Evolutionary conservation across 148 eudicot genomes (phyloP).

Genomic region (Gaultheria prostrata): DNA sequence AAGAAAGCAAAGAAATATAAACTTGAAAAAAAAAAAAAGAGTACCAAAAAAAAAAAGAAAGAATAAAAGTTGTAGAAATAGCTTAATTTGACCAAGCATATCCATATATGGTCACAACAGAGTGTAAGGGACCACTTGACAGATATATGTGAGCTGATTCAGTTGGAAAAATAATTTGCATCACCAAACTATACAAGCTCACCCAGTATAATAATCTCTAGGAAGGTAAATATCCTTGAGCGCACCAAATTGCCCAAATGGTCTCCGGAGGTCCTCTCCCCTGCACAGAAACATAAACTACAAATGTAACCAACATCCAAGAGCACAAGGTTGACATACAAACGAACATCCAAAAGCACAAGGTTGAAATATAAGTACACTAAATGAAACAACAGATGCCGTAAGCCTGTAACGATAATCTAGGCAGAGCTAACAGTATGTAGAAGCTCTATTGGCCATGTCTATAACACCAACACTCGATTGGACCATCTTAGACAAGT

Average conservation of each 20-base stretch:
- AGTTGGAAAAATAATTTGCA: neutral
- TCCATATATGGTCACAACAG: conserved; percentile 8
- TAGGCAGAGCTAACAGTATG: neutral
- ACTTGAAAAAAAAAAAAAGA: neutral
- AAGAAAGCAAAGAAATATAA: neutral
- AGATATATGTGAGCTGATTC: neutral
- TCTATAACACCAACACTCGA: neutral
- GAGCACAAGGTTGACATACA: neutral
- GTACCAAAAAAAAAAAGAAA: too few relatives aligned
- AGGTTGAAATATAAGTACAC: neutral
- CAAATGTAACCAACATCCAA: neutral
- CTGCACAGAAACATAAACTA: conserved; percentile 35
- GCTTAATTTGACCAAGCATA: neutral
- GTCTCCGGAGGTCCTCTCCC: conserved; percentile 92
- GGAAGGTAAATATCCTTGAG: conserved; percentile 92
- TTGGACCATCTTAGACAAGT: neutral
- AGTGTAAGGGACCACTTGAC: neutral
- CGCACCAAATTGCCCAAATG: conserved; percentile 88
- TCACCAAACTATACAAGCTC: conserved; percentile 35
- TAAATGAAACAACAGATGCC: neutral
- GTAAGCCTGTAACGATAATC: neutral
- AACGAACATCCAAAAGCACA: neutral
- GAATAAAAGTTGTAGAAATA: neutral
- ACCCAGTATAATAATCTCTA: conserved; percentile 93
- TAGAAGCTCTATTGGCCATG: neutral